Evolutionary conservation across 1,284 basidiomycete species (phyloP), one percentile per base, ranked within the genome.

Genomic region (Pseudozyma tsukubaensis): DNA sequence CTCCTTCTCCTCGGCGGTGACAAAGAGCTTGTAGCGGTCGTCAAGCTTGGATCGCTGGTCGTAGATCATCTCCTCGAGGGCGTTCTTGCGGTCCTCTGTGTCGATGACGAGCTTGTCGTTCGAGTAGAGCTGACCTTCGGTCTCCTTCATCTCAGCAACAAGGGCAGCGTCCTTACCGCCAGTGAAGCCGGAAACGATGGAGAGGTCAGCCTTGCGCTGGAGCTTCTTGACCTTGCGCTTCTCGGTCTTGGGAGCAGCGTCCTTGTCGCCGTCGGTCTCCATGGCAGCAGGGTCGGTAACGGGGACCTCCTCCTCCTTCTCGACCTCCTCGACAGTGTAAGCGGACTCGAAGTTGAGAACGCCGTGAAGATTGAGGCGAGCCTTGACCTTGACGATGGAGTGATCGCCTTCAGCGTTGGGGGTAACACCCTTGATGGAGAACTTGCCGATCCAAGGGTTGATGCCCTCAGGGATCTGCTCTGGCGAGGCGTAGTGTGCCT

Each of bases 311-410:
- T 83, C 82, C 65, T 84, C 81, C 74, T 83, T 82, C 71, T 84
- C 82, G 18, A 84, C 64, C 70, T 84, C 82, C 60, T 84, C 82
- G 42, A 84, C 82, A 14, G 78, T 72, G 79, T 84, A 84, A 58
- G 82, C 81, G 21, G 78, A 74, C 72, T 84, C 82, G 45, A 84
- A 72, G 77, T 81, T 84, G 69, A 84, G 71, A 11, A 84, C 77
- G 50, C 79, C 78, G 78, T 84, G 82, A 43, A 83, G 76, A 65
- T 84, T 84, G 62, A 84, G 76, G 53, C 82, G 74, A 24, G 82
- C 80, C 78, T 84, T 84, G 66, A 84, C 80, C 79, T 84, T 84
- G 71, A 84, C 81, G 63, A 84, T 84, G 19, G 79, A 81, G 76
- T 83, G 81, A 71, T 84, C 82, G 45, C 82, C 82, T 52, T 77